Conservation (phyloP, 1,284 basidiomycete genomes). For the Mycosarcoma mackinlayi region DNA sequence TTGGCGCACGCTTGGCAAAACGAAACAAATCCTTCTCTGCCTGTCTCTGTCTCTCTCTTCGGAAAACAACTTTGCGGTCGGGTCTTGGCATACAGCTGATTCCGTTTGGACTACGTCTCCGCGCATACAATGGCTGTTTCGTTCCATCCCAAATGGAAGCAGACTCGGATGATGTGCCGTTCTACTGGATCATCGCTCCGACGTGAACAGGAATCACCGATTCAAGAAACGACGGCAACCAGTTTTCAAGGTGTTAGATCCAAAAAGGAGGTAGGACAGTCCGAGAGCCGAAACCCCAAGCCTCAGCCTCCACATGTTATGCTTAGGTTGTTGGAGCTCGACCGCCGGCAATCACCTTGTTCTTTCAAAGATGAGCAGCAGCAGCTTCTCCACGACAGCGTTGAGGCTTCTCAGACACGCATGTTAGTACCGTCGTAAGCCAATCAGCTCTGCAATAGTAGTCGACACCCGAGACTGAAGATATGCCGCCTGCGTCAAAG, state of each 20-base stretch:
- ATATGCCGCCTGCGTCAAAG: conserved; percentile 21
- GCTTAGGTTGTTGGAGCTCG: too few relatives aligned
- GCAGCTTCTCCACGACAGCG: too few relatives aligned
- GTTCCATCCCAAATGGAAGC: background rate
- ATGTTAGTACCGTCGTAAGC: too few relatives aligned
- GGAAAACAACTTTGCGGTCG: conserved; percentile 3
- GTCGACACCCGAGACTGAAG: too few relatives aligned
- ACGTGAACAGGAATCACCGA: too few relatives aligned
- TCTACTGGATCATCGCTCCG: too few relatives aligned
- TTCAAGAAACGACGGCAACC: too few relatives aligned
- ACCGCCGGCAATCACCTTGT: too few relatives aligned
- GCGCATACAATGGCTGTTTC: conserved; percentile 9
- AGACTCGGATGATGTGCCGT: background rate
- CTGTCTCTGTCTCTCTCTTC: background rate
- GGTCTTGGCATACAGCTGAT: conserved; percentile 18
- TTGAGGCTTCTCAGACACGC: too few relatives aligned
- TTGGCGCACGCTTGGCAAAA: conserved; percentile 41
- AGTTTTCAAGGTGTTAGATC: background rate
- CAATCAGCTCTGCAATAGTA: too few relatives aligned
- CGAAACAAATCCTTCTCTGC: background rate
- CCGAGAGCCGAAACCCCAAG: background rate
- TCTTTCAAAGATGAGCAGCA: too few relatives aligned
- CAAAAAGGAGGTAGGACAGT: background rate
- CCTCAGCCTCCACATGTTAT: background rate
- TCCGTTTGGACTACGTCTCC: conserved; percentile 4